Percentiles rank a stretch among this genome's conserved stretches.
These are phyloP conservation scores for Phoma sp. DNA, from an alignment of 2,329 filamentous ascomycete genomes.

Conservation along the genomic window DNA sequence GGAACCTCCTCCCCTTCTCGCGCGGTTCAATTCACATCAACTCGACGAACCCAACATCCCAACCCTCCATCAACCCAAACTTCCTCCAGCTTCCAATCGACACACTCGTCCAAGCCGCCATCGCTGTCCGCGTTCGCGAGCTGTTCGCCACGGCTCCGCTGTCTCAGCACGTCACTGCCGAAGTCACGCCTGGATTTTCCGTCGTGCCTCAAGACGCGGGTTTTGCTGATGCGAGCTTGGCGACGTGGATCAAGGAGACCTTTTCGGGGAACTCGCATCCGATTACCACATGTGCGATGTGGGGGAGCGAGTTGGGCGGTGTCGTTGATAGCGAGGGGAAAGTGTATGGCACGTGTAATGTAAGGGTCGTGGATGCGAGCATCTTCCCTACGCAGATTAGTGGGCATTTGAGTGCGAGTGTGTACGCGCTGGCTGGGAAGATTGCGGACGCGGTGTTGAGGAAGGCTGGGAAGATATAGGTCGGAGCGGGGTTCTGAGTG, in stretches of 20 bases:
- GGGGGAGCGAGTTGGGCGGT: conserved; percentile 38
- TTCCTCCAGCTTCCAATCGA: conserved; percentile 53
- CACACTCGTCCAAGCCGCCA: conserved; percentile 41
- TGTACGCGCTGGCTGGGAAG: conserved; percentile 49
- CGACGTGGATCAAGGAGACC: conserved; percentile 28
- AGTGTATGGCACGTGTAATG: conserved; percentile 44
- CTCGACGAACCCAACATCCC: conserved; percentile 38
- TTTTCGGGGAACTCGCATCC: conserved; percentile 43
- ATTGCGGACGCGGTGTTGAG: conserved; percentile 35
- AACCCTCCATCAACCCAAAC: conserved; percentile 51
- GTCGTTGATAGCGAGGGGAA: conserved; percentile 42
- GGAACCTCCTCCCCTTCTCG: conserved; percentile 48
- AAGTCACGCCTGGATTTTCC: conserved; percentile 30
- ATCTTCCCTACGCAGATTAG: conserved; percentile 43
- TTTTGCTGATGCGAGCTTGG: conserved; percentile 27
- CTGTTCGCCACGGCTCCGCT: conserved; percentile 39
- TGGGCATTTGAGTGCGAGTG: conserved; percentile 45
- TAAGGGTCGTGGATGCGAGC: conserved; percentile 49
- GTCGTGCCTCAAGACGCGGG: conserved; percentile 28
- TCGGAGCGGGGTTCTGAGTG: no score
- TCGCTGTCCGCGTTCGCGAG: conserved; percentile 41
- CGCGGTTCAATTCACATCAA: conserved; percentile 45
- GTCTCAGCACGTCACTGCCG: conserved; percentile 23
- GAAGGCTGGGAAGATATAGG: not conserved
- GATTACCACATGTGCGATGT: conserved; percentile 45